A percentile compares a stretch with the other conserved stretches of the same genome.
Evolutionary conservation across 2,329 filamentous ascomycete species (phyloP).

Genomic region (Colletotrichum magnum): DNA sequence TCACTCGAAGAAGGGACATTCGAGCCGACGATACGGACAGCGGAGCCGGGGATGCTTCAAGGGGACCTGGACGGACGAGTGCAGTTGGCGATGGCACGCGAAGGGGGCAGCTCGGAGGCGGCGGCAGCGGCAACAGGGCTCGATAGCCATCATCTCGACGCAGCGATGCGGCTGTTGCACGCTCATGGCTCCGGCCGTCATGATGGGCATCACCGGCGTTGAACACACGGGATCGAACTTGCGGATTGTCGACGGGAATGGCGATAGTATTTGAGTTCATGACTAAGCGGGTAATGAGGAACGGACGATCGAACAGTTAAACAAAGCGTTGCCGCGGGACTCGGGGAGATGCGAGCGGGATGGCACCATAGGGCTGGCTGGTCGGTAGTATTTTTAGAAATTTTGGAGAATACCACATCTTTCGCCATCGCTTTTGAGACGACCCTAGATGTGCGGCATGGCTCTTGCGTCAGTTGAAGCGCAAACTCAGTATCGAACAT

Average conservation of each 20-base stretch:
- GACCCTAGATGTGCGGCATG: neutral
- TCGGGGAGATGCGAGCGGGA: conserved; percentile 8
- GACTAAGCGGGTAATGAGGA: neutral
- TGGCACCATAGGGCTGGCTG: conserved; percentile 1
- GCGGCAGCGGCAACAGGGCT: conserved; percentile 12
- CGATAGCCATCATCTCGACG: conserved; percentile 26
- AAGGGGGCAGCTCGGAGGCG: neutral
- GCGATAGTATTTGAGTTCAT: conserved; percentile 5
- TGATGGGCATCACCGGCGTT: conserved; percentile 11
- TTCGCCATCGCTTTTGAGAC: neutral
- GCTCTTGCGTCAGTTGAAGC: neutral
- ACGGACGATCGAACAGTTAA: neutral
- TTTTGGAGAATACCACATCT: conserved; percentile 3
- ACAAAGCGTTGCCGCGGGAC: conserved; percentile 14
- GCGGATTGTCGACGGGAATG: conserved; percentile 6
- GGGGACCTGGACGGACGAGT: neutral
- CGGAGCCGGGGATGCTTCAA: neutral
- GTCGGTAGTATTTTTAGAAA: conserved; percentile 15
- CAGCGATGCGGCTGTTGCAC: conserved; percentile 23
- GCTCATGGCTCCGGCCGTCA: conserved; percentile 24
- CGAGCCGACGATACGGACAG: neutral
- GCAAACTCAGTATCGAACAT: conserved; percentile 7
- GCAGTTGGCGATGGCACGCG: conserved; percentile 3
- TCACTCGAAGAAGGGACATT: neutral
- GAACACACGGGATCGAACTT: neutral